These are phyloP conservation scores for Amoebophrya sp. DNA, from an alignment of 169 alveolate species.

Conservation along the genomic window DNA sequence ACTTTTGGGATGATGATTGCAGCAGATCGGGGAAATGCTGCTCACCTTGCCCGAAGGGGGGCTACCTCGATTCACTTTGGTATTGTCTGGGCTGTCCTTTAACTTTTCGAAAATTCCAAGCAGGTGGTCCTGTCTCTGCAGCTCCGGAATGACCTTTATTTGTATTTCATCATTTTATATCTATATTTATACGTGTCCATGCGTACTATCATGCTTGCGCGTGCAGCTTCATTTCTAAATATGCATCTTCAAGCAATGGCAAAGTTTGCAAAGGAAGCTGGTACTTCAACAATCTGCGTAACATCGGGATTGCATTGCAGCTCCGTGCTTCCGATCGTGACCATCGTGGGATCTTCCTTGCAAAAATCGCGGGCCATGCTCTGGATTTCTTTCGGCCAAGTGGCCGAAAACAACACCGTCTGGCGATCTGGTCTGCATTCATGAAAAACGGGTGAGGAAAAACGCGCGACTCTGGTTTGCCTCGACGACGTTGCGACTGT, in stretches of 20 bases:
- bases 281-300: slow-evolving; percentile 55
- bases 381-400: slow-evolving; percentile 84
- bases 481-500: no score
- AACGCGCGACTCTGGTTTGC: no score
- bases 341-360: slow-evolving; percentile 79
- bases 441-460: no score
- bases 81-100: slow-evolving; percentile 26
- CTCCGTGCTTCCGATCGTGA: slow-evolving; percentile 77
- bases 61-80: no score
- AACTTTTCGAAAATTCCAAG: not conserved
- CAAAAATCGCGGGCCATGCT: slow-evolving; percentile 80
- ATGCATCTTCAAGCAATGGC: no score
- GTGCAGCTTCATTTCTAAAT: no score
- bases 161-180: no score
- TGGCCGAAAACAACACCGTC: slow-evolving; percentile 84
- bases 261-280: slow-evolving; percentile 40
- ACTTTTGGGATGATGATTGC: no score
- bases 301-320: slow-evolving; percentile 58
- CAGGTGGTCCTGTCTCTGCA: not conserved
- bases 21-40: no score
- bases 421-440: slow-evolving; percentile 87
- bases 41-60: no score
- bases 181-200: no score
- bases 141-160: slow-evolving; percentile 40
- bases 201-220: no score